These are phyloP conservation scores for Paecilomyces dactylethromorphus DNA, from an alignment of 2,329 filamentous ascomycete genomes.

Conservation along the genomic window DNA sequence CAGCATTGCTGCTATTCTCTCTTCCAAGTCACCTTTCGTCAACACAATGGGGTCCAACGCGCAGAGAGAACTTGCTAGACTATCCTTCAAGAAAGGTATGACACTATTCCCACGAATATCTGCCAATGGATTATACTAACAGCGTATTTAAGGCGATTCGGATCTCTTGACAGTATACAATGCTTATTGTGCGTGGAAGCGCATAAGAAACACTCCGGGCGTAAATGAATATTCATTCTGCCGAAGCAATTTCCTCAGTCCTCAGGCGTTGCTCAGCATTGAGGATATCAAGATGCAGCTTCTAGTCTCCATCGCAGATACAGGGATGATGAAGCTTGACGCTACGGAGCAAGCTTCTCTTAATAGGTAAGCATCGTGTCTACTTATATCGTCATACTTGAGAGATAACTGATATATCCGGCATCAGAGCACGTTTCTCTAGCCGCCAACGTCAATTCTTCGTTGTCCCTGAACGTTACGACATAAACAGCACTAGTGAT, in stretches of 20 bases:
- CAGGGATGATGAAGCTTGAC: constrained; percentile 71
- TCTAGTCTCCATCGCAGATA: constrained; percentile 75
- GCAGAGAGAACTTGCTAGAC: constrained; percentile 72
- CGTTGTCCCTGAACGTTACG: constrained; percentile 67
- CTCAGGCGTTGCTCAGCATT: constrained; percentile 84
- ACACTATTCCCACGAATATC: constrained; percentile 2
- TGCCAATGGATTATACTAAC: neutral
- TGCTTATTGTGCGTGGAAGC: constrained; percentile 84
- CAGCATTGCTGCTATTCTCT: constrained; percentile 86
- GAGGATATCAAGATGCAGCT: constrained; percentile 94
- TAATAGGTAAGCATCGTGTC: constrained; percentile 45
- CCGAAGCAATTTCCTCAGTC: constrained; percentile 84
- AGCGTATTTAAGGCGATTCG: constrained; percentile 59
- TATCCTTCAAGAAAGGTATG: constrained; percentile 65
- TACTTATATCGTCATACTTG: constrained; percentile 1
- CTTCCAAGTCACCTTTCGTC: constrained; percentile 89
- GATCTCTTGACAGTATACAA: constrained; percentile 92
- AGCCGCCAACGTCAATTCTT: constrained; percentile 70
- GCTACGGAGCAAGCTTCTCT: constrained; percentile 64
- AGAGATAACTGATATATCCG: constrained; percentile 5
- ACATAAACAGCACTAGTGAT: constrained; percentile 74
- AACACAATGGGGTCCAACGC: constrained; percentile 76
- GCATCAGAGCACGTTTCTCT: constrained; percentile 52
- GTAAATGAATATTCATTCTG: constrained; percentile 84
- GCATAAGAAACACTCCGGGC: constrained; percentile 63